These are phyloP conservation scores for Arachis hypogaea DNA, from an alignment of 306 rosid species.

Conservation along the genomic window DNA sequence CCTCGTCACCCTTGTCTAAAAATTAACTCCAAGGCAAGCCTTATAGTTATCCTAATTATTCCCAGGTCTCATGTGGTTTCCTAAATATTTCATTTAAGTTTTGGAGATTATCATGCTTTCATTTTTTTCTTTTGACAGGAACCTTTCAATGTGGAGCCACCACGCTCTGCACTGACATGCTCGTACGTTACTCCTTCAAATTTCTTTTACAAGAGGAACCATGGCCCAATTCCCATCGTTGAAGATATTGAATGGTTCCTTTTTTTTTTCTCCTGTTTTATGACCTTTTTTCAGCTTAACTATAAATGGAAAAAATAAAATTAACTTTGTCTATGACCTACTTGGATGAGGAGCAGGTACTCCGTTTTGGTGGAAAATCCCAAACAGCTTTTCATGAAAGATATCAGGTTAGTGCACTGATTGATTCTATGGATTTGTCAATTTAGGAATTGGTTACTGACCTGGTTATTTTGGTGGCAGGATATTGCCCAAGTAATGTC, in stretches of 20 bases:
- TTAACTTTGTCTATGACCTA: background rate
- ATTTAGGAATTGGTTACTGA: too few species aligned
- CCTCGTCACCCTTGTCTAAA: too few species aligned
- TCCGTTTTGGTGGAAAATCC: constrained; percentile 56
- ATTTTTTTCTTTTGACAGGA: too few species aligned
- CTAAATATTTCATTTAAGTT: background rate
- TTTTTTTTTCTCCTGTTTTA: background rate
- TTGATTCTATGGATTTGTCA: too few species aligned
- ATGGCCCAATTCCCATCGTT: too few species aligned
- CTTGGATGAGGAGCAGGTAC: constrained; percentile 58
- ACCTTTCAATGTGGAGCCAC: constrained; percentile 93
- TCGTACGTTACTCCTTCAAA: constrained; percentile 80
- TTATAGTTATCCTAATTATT: background rate
- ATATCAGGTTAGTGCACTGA: too few species aligned
- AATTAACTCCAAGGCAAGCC: constrained; percentile 35
- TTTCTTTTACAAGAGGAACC: constrained; percentile 28
- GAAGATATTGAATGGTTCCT: constrained; percentile 45
- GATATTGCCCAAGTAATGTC: constrained; percentile 85
- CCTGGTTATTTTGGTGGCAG: constrained; percentile 48
- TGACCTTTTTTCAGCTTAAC: background rate
- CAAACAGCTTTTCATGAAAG: constrained; percentile 56
- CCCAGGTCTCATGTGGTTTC: background rate
- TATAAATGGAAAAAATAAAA: background rate
- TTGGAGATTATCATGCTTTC: too few species aligned
- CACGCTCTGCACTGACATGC: constrained; percentile 58